Conservation (phyloP, 2,329 filamentous ascomycete species). For the Aureobasidium sp. region DNA sequence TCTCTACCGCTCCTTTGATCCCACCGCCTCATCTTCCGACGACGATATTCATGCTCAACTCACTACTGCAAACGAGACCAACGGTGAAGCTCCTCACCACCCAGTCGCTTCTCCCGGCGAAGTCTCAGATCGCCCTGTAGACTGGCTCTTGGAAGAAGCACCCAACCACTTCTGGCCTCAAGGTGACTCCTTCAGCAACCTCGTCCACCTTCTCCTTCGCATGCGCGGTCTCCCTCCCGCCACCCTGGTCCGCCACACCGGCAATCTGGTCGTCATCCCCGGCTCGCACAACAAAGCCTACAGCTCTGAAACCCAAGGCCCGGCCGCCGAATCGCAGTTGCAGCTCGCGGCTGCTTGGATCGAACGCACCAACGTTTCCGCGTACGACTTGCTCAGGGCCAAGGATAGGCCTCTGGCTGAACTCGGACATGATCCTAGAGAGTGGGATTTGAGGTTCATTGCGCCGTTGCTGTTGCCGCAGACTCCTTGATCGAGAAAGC, state of each 20-base stretch:
- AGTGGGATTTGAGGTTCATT: slow-evolving; percentile 14
- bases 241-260: slow-evolving; percentile 29
- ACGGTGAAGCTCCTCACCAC: neutral
- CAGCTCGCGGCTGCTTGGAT: slow-evolving; percentile 13
- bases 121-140: slow-evolving; percentile 16
- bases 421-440: neutral
- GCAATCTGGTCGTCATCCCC: slow-evolving; percentile 26
- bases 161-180: slow-evolving; percentile 48
- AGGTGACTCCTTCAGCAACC: slow-evolving; percentile 51
- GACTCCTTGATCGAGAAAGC: slow-evolving; percentile 1
- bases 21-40: neutral
- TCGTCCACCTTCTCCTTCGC: slow-evolving; percentile 51
- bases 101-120: neutral
- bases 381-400: neutral
- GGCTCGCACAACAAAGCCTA: slow-evolving; percentile 15
- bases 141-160: slow-evolving; percentile 49
- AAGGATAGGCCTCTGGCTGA: slow-evolving; percentile 4
- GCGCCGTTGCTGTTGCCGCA: slow-evolving; percentile 12
- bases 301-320: neutral
- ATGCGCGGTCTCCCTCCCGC: slow-evolving; percentile 47
- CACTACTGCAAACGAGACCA: neutral
- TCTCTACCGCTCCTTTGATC: slow-evolving; percentile 38
- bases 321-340: slow-evolving; percentile 4
- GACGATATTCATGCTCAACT: slow-evolving; percentile 5
- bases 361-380: slow-evolving; percentile 2